These are phyloP conservation scores for Aegilops bicornis DNA, from an alignment of 176 grass and related monocot species.

Conservation along the genomic window DNA sequence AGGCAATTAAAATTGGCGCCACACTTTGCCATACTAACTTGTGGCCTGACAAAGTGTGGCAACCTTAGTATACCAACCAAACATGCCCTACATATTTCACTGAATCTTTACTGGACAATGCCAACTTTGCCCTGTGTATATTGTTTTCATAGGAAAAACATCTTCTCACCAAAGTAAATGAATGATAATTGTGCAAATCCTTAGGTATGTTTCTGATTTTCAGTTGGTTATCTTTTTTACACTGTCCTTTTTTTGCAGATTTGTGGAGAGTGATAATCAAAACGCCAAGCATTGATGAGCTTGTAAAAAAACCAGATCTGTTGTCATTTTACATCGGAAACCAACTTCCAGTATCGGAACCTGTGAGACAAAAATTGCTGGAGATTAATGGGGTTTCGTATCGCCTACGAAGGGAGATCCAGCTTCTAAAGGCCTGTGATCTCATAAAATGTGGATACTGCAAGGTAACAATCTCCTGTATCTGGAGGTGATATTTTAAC, in stretches of 20 bases:
- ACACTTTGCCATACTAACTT: neutral
- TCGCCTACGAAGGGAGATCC: conserved; percentile 79
- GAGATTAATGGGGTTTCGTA: conserved; percentile 92
- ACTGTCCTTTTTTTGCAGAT: conserved; percentile 41
- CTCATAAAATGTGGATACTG: conserved; percentile 76
- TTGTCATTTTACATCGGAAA: conserved; percentile 94
- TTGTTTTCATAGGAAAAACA: neutral
- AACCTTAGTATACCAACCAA: neutral
- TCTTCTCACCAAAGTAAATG: neutral
- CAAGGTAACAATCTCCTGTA: conserved; percentile 50
- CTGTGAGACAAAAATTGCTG: conserved; percentile 79
- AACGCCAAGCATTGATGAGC: conserved; percentile 68
- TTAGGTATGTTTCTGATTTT: conserved; percentile 10
- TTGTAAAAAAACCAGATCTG: conserved; percentile 66
- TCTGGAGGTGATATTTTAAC: conserved; percentile 7
- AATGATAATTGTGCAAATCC: neutral
- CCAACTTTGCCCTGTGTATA: neutral
- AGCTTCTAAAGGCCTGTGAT: conserved; percentile 85
- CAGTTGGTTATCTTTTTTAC: neutral
- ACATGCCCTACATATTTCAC: neutral
- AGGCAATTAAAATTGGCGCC: neutral
- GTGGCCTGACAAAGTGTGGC: neutral
- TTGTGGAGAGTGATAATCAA: conserved; percentile 80
- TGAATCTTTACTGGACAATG: neutral
- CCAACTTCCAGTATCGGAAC: conserved; percentile 90